phyloP scores from a whole-genome alignment of 1,139 yeast genomes.

The Zygoascus meyerae region DNA sequence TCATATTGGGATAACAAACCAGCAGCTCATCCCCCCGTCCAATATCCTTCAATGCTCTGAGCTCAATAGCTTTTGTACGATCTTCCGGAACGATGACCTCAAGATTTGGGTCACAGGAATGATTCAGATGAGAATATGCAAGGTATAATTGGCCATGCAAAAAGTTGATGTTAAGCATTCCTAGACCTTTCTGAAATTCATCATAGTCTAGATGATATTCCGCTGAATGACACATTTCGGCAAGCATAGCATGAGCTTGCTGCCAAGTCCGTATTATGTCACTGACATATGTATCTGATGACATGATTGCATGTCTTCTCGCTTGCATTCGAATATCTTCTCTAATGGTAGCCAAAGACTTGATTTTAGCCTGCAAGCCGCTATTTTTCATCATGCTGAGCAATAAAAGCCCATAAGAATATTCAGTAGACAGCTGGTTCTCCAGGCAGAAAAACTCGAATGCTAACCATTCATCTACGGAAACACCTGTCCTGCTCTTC shows the following conservation, averaged over 20 bases:
- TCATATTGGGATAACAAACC: slow-evolving; percentile 61
- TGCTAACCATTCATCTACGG: slow-evolving; percentile 46
- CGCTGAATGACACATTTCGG: slow-evolving; percentile 47
- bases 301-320: slow-evolving; percentile 5
- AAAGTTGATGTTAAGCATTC: slow-evolving; percentile 70
- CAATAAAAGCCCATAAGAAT: slow-evolving; percentile 55
- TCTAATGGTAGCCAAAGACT: slow-evolving; percentile 62
- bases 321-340: slow-evolving; percentile 63
- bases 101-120: slow-evolving; percentile 69
- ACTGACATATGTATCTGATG: slow-evolving; percentile 3
- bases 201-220: slow-evolving; percentile 41
- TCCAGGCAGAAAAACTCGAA: slow-evolving; percentile 59
- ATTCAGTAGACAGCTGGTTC: slow-evolving; percentile 65
- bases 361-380: slow-evolving; percentile 40
- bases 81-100: slow-evolving; percentile 43
- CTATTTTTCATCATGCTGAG: slow-evolving; percentile 43
- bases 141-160: slow-evolving; percentile 58
- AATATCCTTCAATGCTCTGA: slow-evolving; percentile 55
- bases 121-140: slow-evolving; percentile 67
- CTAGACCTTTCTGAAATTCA: slow-evolving; percentile 56
- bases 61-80: slow-evolving; percentile 37
- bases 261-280: slow-evolving; percentile 46
- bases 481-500: slow-evolving; percentile 33
- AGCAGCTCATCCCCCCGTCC: slow-evolving; percentile 61
- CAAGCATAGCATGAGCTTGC: slow-evolving; percentile 48